phyloP scores from a whole-genome alignment of 106 monocot genomes.

The Iris macrosiphon region DNA sequence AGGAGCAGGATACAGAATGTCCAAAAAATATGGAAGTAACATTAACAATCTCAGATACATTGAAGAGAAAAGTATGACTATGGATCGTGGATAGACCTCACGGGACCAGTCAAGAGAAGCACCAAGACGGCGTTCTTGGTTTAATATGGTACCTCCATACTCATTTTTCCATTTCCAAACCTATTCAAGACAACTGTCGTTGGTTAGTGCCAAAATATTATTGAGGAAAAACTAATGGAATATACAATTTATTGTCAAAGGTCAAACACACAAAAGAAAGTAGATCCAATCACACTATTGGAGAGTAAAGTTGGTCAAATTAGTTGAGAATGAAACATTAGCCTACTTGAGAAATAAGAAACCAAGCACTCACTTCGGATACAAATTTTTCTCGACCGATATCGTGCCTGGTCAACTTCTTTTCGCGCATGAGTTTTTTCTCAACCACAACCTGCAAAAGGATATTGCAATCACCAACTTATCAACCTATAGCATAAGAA shows the following conservation, averaged over 20 bases:
- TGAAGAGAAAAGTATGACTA: not conserved
- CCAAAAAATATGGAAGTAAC: not conserved
- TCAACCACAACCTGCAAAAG: constrained; percentile 87
- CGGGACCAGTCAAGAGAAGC: constrained; percentile 95
- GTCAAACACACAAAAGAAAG: not conserved
- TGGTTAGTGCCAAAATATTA: too few species aligned
- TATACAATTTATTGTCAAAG: not conserved
- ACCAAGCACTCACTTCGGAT: constrained; percentile 46
- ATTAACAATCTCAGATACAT: not conserved
- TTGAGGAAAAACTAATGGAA: not conserved
- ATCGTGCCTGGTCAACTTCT: constrained; percentile 74
- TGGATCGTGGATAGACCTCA: constrained; percentile 60
- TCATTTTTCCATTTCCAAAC: constrained; percentile 94
- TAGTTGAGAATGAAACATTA: not conserved
- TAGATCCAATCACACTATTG: not conserved
- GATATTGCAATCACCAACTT: too few species aligned
- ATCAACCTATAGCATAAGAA: too few species aligned
- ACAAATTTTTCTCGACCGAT: constrained; percentile 82
- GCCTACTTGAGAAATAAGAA: not conserved
- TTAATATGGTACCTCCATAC: constrained; percentile 85
- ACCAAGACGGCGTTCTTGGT: constrained; percentile 75
- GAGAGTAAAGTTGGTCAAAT: not conserved
- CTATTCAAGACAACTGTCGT: constrained; percentile 18
- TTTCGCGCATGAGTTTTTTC: constrained; percentile 93
- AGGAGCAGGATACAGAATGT: not conserved